phyloP scores from a whole-genome alignment of 2,329 filamentous ascomycete species.

The Colletotrichum tamarilloi region DNA sequence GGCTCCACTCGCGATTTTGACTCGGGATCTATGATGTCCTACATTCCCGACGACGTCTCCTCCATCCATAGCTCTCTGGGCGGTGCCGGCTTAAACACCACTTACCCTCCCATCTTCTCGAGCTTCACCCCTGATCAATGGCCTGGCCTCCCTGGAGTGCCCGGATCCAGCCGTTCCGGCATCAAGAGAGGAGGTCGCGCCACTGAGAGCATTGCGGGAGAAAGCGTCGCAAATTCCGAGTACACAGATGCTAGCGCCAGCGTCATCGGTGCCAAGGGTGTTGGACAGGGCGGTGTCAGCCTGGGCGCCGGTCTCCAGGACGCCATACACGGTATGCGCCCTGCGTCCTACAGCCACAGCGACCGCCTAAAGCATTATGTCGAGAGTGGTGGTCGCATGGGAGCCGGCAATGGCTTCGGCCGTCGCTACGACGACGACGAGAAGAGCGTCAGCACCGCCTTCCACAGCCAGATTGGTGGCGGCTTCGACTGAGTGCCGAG shows the following conservation, averaged over 20 bases:
- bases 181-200: constrained; percentile 75
- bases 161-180: constrained; percentile 68
- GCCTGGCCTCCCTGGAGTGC: constrained; percentile 81
- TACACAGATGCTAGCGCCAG: constrained; percentile 86
- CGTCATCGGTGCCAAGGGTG: constrained; percentile 78
- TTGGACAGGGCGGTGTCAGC: constrained; percentile 88
- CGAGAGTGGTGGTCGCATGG: constrained; percentile 81
- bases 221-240: constrained; percentile 92
- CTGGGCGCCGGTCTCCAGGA: constrained; percentile 84
- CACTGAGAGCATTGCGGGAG: constrained; percentile 85
- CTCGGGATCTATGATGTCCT: constrained; percentile 89
- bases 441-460: constrained; percentile 95
- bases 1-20: constrained; percentile 68
- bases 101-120: constrained; percentile 95
- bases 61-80: constrained; percentile 95
- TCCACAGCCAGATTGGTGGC: constrained; percentile 90
- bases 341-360: constrained; percentile 77
- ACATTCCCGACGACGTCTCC: constrained; percentile 96
- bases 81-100: constrained; percentile 81
- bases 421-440: constrained; percentile 89
- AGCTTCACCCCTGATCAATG: constrained; percentile 89
- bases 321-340: constrained; percentile 72
- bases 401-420: constrained; percentile 67
- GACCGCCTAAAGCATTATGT: constrained; percentile 96
- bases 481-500: constrained; percentile 61